Conservation (phyloP, 108 stramenopile species). For the Skeletonema tropicum region DNA sequence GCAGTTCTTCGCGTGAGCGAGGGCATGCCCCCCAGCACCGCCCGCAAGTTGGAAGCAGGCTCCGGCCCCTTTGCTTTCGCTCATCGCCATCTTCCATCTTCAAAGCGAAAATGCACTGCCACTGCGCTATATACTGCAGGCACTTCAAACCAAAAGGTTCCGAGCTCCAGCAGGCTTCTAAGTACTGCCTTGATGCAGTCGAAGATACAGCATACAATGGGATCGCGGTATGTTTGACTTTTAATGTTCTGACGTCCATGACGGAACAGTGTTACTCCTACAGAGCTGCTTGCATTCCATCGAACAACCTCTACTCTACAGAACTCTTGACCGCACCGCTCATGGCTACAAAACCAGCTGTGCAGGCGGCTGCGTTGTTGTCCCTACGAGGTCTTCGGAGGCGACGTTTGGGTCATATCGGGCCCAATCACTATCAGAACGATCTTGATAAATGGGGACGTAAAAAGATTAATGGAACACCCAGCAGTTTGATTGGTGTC, state of each 20-base stretch:
- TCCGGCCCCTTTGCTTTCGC: too few relatives aligned
- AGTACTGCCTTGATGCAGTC: too few relatives aligned
- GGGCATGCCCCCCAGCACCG: too few relatives aligned
- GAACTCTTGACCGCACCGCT: neutral
- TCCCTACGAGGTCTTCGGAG: slow-evolving; percentile 43
- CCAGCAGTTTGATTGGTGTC: slow-evolving; percentile 12
- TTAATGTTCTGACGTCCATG: neutral
- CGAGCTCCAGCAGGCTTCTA: too few relatives aligned
- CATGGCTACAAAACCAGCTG: slow-evolving; percentile 27
- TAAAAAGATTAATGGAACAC: slow-evolving; percentile 18
- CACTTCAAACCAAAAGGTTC: neutral
- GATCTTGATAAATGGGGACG: slow-evolving; percentile 51
- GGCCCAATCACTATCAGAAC: slow-evolving; percentile 40
- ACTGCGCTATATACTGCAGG: too few relatives aligned
- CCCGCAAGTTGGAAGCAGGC: too few relatives aligned
- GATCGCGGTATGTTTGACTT: neutral
- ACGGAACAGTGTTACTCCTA: neutral
- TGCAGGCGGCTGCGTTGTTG: slow-evolving; percentile 36
- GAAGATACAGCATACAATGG: too few relatives aligned
- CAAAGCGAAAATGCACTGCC: too few relatives aligned
- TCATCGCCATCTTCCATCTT: too few relatives aligned
- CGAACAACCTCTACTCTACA: neutral
- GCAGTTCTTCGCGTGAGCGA: too few relatives aligned
- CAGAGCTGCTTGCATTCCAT: neutral
- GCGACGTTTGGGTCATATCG: slow-evolving; percentile 47